Base-by-base conservation (phyloP, 2,329 filamentous ascomycete species). In the Ophiostoma tasmaniense region DNA sequence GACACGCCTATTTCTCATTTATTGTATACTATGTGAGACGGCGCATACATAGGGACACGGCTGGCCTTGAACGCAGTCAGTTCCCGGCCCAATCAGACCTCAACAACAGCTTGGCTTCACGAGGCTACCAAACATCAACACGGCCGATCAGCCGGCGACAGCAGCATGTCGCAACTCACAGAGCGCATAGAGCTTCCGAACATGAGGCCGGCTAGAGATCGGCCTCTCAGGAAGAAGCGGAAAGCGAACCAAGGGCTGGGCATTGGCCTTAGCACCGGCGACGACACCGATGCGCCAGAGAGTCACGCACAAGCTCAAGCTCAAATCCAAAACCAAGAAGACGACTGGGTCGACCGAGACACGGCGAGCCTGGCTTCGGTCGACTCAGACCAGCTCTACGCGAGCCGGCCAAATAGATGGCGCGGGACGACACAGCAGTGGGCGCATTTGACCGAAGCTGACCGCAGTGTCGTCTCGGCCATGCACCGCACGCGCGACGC, bases 341-440 rank as follows among this genome's bases (percentile, higher is more conserved):
- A 33, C 28, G 28, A 20, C 13, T 70, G 70, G 69, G 82, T 80
- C 78, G 80, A 82, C 71, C 76, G 81, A 33, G 80, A 81, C 72
- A 83, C 77, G 68, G 81, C 81, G 70, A 81, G 82, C 71, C 81
- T 80, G 72, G 76, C 77, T n/a, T 82, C 81, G 14, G 76, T 83
- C 73, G 78, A 77, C 35, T 83, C 82, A 5, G 80, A 81, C 3
- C 81, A 83, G 67, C 79, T 84, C 37, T 74, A 79, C 71, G 76
- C 80, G 65, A 76, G 79, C 64, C 85, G 90, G 1, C 88, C 88
- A 11, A 95, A 95, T 75, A 87, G 87, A 71, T 96, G 90, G 83
- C 81, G 77, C n/a, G 91, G 92, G 0, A 78, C 84, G 1, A 78
- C 84, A 20, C 84, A 84, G 42, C 89, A 88, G 73, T 97, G 93